A percentile compares a stretch with the other conserved stretches of the same genome.
These are phyloP conservation scores for Xylariaceae sp. DNA, from an alignment of 2,329 filamentous ascomycete genomes.

Conservation along the genomic window DNA sequence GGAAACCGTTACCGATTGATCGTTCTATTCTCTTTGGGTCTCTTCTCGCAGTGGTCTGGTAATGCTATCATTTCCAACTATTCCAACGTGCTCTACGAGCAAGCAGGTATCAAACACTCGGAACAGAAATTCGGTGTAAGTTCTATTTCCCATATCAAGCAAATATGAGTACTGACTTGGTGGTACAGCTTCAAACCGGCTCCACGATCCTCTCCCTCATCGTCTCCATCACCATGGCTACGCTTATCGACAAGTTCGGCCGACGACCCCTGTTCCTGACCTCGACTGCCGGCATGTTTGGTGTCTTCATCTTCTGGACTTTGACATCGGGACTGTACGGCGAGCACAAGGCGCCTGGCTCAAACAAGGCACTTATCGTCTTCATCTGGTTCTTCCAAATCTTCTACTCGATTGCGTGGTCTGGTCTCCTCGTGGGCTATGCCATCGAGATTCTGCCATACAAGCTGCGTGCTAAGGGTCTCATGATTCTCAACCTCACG, in stretches of 20 bases:
- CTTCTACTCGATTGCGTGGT: conserved; percentile 64
- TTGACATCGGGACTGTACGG: conserved; percentile 55
- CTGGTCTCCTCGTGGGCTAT: conserved; percentile 62
- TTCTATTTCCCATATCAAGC: conserved; percentile 11
- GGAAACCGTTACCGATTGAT: conserved; percentile 63
- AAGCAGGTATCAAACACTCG: conserved; percentile 57
- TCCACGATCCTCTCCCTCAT: conserved; percentile 60
- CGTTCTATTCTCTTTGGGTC: conserved; percentile 60
- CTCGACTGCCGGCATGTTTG: conserved; percentile 52
- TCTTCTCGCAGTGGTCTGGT: conserved; percentile 67
- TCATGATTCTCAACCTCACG: conserved; percentile 63
- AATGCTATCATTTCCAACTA: conserved; percentile 68
- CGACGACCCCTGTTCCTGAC: conserved; percentile 63
- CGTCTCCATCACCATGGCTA: conserved; percentile 57
- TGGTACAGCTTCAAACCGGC: conserved; percentile 52
- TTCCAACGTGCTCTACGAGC: conserved; percentile 58
- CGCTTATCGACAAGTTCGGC: conserved; percentile 61
- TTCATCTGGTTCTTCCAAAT: conserved; percentile 58
- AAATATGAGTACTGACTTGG: conserved; percentile 34
- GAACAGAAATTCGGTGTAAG: conserved; percentile 53
- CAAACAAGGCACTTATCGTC: conserved; percentile 52
- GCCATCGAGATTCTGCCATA: conserved; percentile 59
- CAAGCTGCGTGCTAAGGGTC: conserved; percentile 57
- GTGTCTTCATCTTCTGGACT: conserved; percentile 59
- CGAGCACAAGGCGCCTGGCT: conserved; percentile 44